Evolutionary conservation across 345 rosid species (phyloP), one percentile per base, ranked within the genome.

Genomic region (Trapa incisa): DNA sequence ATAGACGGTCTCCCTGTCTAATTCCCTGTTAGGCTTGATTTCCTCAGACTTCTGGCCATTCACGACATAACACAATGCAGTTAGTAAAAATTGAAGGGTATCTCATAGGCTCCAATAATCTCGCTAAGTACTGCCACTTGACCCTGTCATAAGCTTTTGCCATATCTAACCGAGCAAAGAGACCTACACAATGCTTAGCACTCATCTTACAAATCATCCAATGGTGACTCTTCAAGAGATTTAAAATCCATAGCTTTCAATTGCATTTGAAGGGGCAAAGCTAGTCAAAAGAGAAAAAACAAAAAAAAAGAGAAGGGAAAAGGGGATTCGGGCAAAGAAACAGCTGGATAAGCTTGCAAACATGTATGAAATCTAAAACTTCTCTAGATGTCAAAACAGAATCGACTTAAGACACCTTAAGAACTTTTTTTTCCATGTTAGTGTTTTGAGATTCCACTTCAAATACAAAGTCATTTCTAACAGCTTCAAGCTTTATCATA

Each of bases 401-500:
- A 81, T 94, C 99, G 56, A 94, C 97, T 81, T 94, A 97, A 7
- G 84, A 17, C 68, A 91, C 68, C 66, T 72, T 67, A 42, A 41
- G 69, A 65, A 70, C 75, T 54, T 56, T 82, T 41, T 41, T 41
- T 50, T 13, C 53, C 68, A 38, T 43, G 47, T 35, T 72, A 11
- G 57, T 81, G 64, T 63, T 83, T 56, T 66, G 70, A 73, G 81
- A 63, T 67, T 79, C 93, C 45, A 65, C 80, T 64, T 82, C 83
- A 71, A 86, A 89, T 68, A 74, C 79, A 38, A 94, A 94, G 79
- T 94, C 93, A 6, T 89, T 93, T 77, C 99, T 86, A 1, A 86
- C 72, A 68, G 97, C 99, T 80, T 94, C 97, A 2, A 91, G 96
- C 87, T 91, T 91, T 94, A 78, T 94, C 99, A 73, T 89, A 91